Conservation (phyloP, 2,329 filamentous ascomycete genomes). For the Fusarium scirpi region DNA sequence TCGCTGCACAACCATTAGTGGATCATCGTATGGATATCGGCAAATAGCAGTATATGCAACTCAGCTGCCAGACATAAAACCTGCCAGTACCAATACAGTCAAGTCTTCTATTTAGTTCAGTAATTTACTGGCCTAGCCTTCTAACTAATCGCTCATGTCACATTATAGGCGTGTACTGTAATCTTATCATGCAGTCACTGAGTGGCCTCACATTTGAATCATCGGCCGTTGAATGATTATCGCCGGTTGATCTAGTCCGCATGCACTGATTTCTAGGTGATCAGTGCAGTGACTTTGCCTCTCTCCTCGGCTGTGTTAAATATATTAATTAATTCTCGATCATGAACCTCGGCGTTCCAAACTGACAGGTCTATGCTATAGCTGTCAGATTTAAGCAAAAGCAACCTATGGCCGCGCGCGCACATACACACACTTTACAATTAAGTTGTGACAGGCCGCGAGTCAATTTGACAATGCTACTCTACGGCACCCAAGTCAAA, state of each 20-base stretch:
- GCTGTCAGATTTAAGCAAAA: neutral
- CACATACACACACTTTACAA: slow-evolving; percentile 3
- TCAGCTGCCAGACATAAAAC: neutral
- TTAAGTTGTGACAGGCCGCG: slow-evolving; percentile 7
- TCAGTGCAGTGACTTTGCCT: neutral
- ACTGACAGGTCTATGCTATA: neutral
- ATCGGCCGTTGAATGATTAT: neutral
- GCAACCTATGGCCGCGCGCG: neutral
- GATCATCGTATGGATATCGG: neutral
- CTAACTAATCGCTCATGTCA: neutral
- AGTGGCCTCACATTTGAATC: neutral
- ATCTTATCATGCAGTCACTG: neutral
- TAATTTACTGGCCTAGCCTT: neutral
- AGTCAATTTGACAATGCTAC: slow-evolving; percentile 5
- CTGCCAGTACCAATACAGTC: neutral
- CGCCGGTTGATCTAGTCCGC: neutral
- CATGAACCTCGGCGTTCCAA: slow-evolving; percentile 13
- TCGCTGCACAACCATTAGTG: neutral
- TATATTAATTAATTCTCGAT: slow-evolving; percentile 16
- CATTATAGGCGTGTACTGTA: neutral
- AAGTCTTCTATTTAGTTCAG: neutral
- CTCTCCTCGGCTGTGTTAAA: slow-evolving; percentile 5
- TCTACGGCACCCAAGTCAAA: neutral
- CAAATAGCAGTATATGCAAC: neutral
- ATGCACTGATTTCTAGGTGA: neutral